phyloP scores from a whole-genome alignment of 2,329 filamentous ascomycete species.

The Stagonosporopsis rhizophila region DNA sequence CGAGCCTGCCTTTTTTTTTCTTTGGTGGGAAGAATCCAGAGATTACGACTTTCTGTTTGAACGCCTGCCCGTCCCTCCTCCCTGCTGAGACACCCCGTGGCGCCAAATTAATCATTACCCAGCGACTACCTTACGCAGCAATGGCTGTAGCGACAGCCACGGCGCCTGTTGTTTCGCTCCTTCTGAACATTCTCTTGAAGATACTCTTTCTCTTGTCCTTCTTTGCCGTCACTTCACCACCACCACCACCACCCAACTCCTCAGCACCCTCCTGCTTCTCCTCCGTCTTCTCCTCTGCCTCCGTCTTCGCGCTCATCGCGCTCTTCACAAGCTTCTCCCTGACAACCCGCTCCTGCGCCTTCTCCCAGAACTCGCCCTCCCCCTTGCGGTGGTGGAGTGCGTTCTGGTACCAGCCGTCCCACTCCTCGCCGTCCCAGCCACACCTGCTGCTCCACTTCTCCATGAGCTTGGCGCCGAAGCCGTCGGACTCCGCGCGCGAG shows the following conservation, averaged over 20 bases:
- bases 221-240: background rate
- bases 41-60: too few relatives aligned
- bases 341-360: slow-evolving; percentile 39
- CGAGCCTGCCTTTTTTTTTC: too few relatives aligned
- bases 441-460: slow-evolving; percentile 34
- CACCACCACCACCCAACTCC: background rate
- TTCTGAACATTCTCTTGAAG: slow-evolving; percentile 29
- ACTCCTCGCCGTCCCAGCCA: slow-evolving; percentile 33
- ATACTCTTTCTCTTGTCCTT: slow-evolving; percentile 23
- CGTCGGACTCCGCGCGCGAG: slow-evolving; percentile 34
- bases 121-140: background rate
- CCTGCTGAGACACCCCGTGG: too few relatives aligned
- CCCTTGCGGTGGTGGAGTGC: slow-evolving; percentile 25
- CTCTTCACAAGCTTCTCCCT: slow-evolving; percentile 24
- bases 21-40: too few relatives aligned
- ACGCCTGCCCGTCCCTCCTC: too few relatives aligned
- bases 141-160: background rate
- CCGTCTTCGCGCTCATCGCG: slow-evolving; percentile 4
- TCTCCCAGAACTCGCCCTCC: slow-evolving; percentile 39
- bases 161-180: slow-evolving; percentile 2
- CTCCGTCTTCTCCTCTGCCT: slow-evolving; percentile 3
- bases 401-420: slow-evolving; percentile 35
- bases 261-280: slow-evolving; percentile 4
- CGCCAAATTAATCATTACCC: too few relatives aligned
- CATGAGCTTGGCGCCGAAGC: slow-evolving; percentile 24